Base-by-base conservation (phyloP, 1,284 basidiomycete genomes). In the Marasmius fiardii region DNA sequence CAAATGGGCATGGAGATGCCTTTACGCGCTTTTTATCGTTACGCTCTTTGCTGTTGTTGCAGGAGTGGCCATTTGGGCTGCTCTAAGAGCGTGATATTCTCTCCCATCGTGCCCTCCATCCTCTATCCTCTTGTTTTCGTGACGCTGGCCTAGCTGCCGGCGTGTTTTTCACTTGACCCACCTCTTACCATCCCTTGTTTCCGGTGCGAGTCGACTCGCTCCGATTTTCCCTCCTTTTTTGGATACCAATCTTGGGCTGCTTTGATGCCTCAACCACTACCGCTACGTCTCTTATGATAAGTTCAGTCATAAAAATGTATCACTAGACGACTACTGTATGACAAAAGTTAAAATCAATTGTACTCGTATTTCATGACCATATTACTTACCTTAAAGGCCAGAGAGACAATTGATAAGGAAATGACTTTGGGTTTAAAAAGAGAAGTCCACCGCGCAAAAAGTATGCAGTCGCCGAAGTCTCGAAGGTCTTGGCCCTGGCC, bases 1-100 rank as follows among this genome's bases (percentile, higher is more conserved):
- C 45, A 72, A 71, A 59, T 73, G 71, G 71, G 71, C 70, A 2
- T 61, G 60, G 52, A 62, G 73, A 34, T 75, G 72, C 61, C 64
- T 73, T n/a, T 64, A 60, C 39, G 73, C 73, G 5, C 55, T 74
- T 12, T 8, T 65, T 12, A 57, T 67, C 35, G 54, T 73, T 44
- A 28, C 64, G 11, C 16, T 65, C 21, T 53, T 71, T 26, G 64
- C 57, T 3, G 55, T 63, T 12, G 61, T 57, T 3, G 54, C 55
- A 35, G 65, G 58, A 0, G 24, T 72, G 14, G 58, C 64, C 14
- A 51, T 63, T 26, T 71, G 66, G 63, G 63, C 31, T 16, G 43
- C 51, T 24, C 23, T 52, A 26, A 54, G 50, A 43, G 14, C 51
- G 23, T 55, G 41, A 55, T 20, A 4, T 4, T 14, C 16, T 20